Evolutionary conservation across 441 rosid species (phyloP).

Genomic region (Iberis amara): DNA sequence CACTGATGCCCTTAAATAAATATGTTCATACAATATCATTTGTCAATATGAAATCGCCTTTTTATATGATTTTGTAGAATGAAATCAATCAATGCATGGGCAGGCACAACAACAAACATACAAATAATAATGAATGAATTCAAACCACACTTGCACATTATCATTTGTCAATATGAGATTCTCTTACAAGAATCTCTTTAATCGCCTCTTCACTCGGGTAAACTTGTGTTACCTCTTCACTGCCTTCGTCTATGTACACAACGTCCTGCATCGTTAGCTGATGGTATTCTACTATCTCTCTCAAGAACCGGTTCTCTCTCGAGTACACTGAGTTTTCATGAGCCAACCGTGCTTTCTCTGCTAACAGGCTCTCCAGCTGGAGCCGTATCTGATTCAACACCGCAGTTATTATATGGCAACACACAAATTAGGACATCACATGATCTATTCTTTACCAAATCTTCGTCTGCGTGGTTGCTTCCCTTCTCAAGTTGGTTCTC

Average conservation of each 20-base stretch:
- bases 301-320: conserved; percentile 72
- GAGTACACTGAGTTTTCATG: conserved; percentile 73
- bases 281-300: conserved; percentile 92
- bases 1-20: conserved; percentile 24
- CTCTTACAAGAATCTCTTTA: conserved; percentile 31
- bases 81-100: background rate
- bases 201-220: conserved; percentile 32
- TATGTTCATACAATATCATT: conserved; percentile 27
- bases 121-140: conserved; percentile 3
- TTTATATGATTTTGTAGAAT: background rate
- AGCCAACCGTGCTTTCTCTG: conserved; percentile 81
- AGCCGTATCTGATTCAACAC: conserved; percentile 60
- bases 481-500: conserved; percentile 76
- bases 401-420: conserved; percentile 1
- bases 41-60: conserved; percentile 31
- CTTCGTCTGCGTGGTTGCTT: conserved; percentile 70
- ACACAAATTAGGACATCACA: background rate
- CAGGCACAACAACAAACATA: background rate
- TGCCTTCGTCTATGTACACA: conserved; percentile 71
- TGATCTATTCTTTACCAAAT: conserved; percentile 48
- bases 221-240: conserved; percentile 69
- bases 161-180: background rate
- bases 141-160: background rate
- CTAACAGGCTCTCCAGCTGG: conserved; percentile 84
- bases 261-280: conserved; percentile 90